These are phyloP conservation scores for Macrophomina tecta DNA, from an alignment of 2,329 filamentous ascomycete species.

Conservation along the genomic window DNA sequence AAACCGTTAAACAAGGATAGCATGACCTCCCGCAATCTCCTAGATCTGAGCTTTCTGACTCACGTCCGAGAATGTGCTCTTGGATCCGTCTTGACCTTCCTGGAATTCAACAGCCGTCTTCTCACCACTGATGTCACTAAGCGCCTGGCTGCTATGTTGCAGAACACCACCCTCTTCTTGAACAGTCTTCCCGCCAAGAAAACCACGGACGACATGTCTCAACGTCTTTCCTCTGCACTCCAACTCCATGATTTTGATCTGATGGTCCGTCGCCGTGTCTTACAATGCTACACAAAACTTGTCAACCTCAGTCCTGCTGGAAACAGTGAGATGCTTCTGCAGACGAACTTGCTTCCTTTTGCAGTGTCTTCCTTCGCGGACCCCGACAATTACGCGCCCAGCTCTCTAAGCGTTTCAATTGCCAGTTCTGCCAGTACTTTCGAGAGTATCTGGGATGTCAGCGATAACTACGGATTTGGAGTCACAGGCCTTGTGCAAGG, in stretches of 20 bases:
- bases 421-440: conserved; percentile 88
- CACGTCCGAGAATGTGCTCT: conserved; percentile 95
- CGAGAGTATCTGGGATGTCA: conserved; percentile 93
- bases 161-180: conserved; percentile 91
- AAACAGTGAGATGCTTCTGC: conserved; percentile 82
- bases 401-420: conserved; percentile 77
- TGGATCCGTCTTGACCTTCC: conserved; percentile 87
- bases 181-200: conserved; percentile 83
- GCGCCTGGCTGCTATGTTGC: conserved; percentile 89
- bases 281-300: conserved; percentile 93
- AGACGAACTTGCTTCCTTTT: conserved; percentile 88
- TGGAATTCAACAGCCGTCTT: conserved; percentile 90
- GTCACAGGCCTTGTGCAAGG: conserved; percentile 84
- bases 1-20: conserved; percentile 95
- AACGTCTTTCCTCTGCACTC: conserved; percentile 81
- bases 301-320: conserved; percentile 86
- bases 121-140: conserved; percentile 94
- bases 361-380: conserved; percentile 93
- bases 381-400: conserved; percentile 81
- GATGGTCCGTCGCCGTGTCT: conserved; percentile 89
- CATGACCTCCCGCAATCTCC: conserved; percentile 77
- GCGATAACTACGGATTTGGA: conserved; percentile 93
- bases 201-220: conserved; percentile 82
- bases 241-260: conserved; percentile 89
- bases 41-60: conserved; percentile 90